phyloP scores from a whole-genome alignment of 768 basidiomycete genomes.

The Coprinellus aureogranulatus region DNA sequence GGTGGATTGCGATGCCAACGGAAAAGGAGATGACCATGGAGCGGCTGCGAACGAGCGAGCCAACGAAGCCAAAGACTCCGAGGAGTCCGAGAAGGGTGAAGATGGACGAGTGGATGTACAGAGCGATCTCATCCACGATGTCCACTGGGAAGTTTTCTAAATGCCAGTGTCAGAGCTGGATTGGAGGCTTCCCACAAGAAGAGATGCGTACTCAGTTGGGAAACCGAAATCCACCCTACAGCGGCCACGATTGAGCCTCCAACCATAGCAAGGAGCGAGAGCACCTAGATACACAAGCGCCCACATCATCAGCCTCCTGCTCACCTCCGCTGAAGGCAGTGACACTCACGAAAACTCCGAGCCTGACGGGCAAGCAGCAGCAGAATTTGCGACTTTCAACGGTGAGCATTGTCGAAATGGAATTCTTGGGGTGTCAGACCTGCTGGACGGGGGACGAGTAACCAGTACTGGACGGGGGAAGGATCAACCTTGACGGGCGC shows the following conservation, averaged over 20 bases:
- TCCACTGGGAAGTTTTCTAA: slow-evolving; percentile 36
- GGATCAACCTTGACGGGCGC: slow-evolving; percentile 11
- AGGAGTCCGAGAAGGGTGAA: slow-evolving; percentile 48
- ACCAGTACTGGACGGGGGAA: slow-evolving; percentile 2
- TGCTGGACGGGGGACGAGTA: not conserved
- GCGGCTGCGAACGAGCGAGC: slow-evolving; percentile 40
- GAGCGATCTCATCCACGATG: slow-evolving; percentile 36
- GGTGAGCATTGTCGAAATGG: not conserved
- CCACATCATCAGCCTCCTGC: not conserved
- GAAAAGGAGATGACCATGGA: slow-evolving; percentile 44
- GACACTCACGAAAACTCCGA: slow-evolving; percentile 55
- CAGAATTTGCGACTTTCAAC: slow-evolving; percentile 58
- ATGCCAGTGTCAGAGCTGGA: too few relatives aligned
- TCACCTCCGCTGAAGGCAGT: not conserved
- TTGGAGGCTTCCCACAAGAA: too few relatives aligned
- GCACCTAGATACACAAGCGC: slow-evolving; percentile 11
- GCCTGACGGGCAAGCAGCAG: slow-evolving; percentile 64
- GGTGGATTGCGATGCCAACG: slow-evolving; percentile 41
- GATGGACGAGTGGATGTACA: slow-evolving; percentile 46
- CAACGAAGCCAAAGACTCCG: slow-evolving; percentile 52
- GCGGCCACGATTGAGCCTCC: slow-evolving; percentile 44
- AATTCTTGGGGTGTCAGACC: not conserved
- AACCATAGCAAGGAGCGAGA: slow-evolving; percentile 42
- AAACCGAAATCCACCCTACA: slow-evolving; percentile 46
- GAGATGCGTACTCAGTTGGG: slow-evolving; percentile 37